Base-by-base conservation (phyloP, 768 basidiomycete species). In the Mycena olivaceomarginata region DNA sequence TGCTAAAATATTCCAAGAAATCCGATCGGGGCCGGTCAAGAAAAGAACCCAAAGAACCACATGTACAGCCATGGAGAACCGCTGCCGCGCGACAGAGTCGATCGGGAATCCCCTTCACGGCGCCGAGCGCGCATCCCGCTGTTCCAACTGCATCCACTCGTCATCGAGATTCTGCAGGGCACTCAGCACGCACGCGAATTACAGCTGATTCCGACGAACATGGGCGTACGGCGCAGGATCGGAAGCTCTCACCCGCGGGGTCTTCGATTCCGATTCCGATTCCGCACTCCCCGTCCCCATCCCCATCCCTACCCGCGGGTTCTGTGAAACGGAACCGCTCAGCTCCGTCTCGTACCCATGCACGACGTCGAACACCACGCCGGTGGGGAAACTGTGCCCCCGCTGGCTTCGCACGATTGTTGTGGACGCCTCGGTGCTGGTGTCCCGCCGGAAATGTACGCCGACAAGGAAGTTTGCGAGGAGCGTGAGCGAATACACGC, bases 391-490 rank as follows among this genome's bases (percentile, higher is more conserved):
- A 15, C 20, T 22, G n/a, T 37, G 48, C 20, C 25, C 9, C 12
- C 12, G 71, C 1, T 13, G 72, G 22, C 40, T 59, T 12, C 10
- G 25, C 7, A 41, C 10, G 8, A 40, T 65, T 18, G 25, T 40
- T 7, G 8, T 51, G 31, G 31, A 31, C 45, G 15, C 18, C 1
- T 48, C 46, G 6, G 60, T 45, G 16, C 12, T 67, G 18, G 22
- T 57, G 40, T 66, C 64, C 53, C 51, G 65, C 5, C 40, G 72
- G 64, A 73, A 73, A 22, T 57, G n/a, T 16, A 74, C 41, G 20
- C 66, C 72, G 37, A 74, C 66, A 12, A 74, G 66, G 66, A 74
- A 74, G 46, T 74, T 74, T 45, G 43, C 46, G 20, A 74, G 66
- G 2, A 74, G 57, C 6, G 72, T 68, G 7, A 74, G 12, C 1